Conservation (phyloP, 495 filamentous ascomycete species). For the Podospora tetraspora region DNA sequence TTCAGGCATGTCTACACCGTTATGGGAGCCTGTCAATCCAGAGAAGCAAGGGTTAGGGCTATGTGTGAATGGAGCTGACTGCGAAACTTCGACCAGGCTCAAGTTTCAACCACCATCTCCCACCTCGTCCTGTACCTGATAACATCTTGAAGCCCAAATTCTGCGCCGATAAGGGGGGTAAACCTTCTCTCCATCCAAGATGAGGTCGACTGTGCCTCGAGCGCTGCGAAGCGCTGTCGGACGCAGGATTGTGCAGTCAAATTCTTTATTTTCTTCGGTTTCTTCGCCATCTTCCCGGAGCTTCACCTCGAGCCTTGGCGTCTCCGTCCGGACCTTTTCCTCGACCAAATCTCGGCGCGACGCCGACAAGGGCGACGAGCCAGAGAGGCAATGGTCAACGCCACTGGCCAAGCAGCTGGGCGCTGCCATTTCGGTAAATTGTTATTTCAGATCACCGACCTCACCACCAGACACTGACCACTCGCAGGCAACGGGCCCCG, state of each 20-base stretch:
- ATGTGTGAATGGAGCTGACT: background rate
- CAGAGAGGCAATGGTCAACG: constrained; percentile 68
- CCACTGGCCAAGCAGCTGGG: constrained; percentile 79
- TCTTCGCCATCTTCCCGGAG: constrained; percentile 7
- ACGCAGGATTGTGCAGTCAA: constrained; percentile 12
- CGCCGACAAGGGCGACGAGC: constrained; percentile 28
- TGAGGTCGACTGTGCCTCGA: constrained; percentile 22
- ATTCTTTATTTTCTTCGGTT: background rate
- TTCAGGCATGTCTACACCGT: background rate
- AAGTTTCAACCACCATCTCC: background rate
- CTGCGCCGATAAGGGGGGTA: background rate
- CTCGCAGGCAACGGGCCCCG: constrained; percentile 71
- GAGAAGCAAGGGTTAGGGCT: constrained; percentile 1
- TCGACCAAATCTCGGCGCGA: constrained; percentile 10
- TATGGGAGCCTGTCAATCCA: background rate
- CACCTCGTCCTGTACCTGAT: background rate
- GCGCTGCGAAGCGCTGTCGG: constrained; percentile 17
- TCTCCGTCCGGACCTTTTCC: constrained; percentile 15
- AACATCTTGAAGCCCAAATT: background rate
- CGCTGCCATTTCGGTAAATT: constrained; percentile 70
- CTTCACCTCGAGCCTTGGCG: constrained; percentile 3
- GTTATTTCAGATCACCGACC: background rate
- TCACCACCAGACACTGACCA: background rate
- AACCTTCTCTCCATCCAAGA: constrained; percentile 9
- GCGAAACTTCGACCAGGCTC: background rate